Base-by-base conservation (phyloP, 305 asterid genomes). In the Stenogyne calaminthoides region DNA sequence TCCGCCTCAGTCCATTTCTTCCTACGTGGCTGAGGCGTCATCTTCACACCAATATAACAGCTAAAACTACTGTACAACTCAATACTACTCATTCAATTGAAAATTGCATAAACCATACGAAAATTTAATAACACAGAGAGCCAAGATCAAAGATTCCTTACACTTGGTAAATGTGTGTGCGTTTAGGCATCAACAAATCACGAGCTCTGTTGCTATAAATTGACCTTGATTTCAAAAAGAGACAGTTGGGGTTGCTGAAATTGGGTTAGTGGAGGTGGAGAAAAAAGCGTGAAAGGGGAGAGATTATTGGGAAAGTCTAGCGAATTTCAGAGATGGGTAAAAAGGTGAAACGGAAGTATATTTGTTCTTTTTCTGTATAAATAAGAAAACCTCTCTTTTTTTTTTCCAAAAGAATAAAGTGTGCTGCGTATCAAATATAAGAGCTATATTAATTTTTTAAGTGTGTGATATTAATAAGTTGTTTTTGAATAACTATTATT, bases 1-100 rank as follows among this genome's bases (percentile, higher is more conserved):
- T 91, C 99, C 52, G 90, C 95, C 92, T 94, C 99, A 65, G 91
- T 88, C 99, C 99, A 94, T 76, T 94, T 94, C 87, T 94, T 91
- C 69, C 98, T 88, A 78, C 95, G 87, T 12, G 92, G 95, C 84
- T 90, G 95, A 68, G 93, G 87, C 91, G 85, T 85, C 97, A 91
- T 88, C 80, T 72, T 57, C 22, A 58, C 20, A 76, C 72, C 67
- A 66, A 72, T 72, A 68, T n/a, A 69, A 60, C 40, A 40, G 44
- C 79, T 77, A 52, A 67, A 79, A 82, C 76, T 32, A 73, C 64
- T 22, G 59, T 46, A 32, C 58, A 57, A 11, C 47, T 15, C 74
- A 79, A 77, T 64, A 74, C 29, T 59, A 49, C 29, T 55, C 74
- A 69, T 70, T 64, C 73, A 73, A 76, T 73, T n/a, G 63, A 22